phyloP scores from a whole-genome alignment of 306 rosid genomes.

The Gynostemma pentaphyllum region DNA sequence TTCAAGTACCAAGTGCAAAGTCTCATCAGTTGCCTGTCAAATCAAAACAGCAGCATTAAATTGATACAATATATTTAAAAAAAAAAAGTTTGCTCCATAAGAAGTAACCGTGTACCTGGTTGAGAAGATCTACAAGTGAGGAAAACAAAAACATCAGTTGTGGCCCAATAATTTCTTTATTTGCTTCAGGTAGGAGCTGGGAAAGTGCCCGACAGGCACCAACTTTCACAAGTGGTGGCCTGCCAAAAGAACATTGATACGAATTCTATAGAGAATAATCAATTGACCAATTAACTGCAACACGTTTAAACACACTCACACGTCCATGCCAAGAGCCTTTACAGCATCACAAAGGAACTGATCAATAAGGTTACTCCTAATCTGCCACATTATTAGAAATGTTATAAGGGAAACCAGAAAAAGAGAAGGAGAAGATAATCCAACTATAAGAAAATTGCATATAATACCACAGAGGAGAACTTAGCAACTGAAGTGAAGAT shows the following conservation, averaged over 20 bases:
- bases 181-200: constrained; percentile 71
- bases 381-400: constrained; percentile 35
- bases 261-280: not conserved
- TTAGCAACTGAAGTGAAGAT: constrained; percentile 63
- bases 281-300: not conserved
- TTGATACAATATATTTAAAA: constrained; percentile 9
- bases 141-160: constrained; percentile 67
- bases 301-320: constrained; percentile 34
- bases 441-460: not conserved
- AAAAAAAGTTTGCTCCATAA: not conserved
- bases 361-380: constrained; percentile 46
- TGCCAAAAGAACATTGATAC: constrained; percentile 20
- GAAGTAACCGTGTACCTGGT: constrained; percentile 35
- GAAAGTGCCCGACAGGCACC: constrained; percentile 93
- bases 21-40: constrained; percentile 81
- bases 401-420: not conserved
- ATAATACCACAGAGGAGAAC: constrained; percentile 74
- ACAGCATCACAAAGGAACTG: constrained; percentile 60
- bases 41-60: constrained; percentile 19
- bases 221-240: constrained; percentile 86
- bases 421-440: not conserved
- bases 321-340: constrained; percentile 66
- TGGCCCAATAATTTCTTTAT: constrained; percentile 46
- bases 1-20: constrained; percentile 85
- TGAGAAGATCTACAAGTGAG: constrained; percentile 73